Percentiles rank a stretch among this genome's conserved stretches.
Evolutionary conservation across 768 basidiomycete species (phyloP).

Genomic region (Serpula lacrymans): DNA sequence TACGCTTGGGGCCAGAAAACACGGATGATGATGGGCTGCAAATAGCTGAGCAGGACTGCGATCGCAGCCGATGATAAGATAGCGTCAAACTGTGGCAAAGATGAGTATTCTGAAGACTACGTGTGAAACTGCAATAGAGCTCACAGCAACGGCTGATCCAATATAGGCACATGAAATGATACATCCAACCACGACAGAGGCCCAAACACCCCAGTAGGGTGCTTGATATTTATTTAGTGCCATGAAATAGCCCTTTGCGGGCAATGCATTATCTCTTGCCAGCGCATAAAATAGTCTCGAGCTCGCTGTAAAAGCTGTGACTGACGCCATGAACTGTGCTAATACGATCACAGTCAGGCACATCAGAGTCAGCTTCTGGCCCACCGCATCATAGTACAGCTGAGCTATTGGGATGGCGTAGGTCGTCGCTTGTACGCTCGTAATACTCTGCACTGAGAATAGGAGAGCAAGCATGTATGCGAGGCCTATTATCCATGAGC

Average conservation of each 20-base stretch:
- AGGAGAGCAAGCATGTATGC: constrained; percentile 57
- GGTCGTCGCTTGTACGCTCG: constrained; percentile 44
- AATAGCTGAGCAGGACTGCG: constrained; percentile 55
- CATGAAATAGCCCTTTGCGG: constrained; percentile 45
- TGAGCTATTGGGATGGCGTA: constrained; percentile 61
- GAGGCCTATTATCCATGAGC: constrained; percentile 56
- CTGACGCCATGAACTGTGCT: constrained; percentile 52
- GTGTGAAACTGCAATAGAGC: constrained; percentile 13
- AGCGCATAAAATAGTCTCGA: constrained; percentile 56
- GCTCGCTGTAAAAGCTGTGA: constrained; percentile 57
- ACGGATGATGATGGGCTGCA: constrained; percentile 55
- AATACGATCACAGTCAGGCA: constrained; percentile 47
- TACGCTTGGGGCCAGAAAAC: constrained; percentile 54
- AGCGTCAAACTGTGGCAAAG: constrained; percentile 43
- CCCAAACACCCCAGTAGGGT: constrained; percentile 54
- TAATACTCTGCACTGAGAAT: constrained; percentile 53
- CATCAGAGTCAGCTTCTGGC: constrained; percentile 42
- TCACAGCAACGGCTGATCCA: constrained; percentile 50
- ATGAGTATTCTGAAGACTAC: background rate
- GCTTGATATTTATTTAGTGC: constrained; percentile 50
- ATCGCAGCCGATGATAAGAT: constrained; percentile 55
- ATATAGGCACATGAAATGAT: constrained; percentile 57
- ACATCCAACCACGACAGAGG: constrained; percentile 50
- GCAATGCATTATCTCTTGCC: constrained; percentile 52
- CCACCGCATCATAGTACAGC: constrained; percentile 53